Evolutionary conservation across 2,329 filamentous ascomycete species (phyloP), one percentile per base, ranked within the genome.

Genomic region (Aspergillus novoparasiticus): DNA sequence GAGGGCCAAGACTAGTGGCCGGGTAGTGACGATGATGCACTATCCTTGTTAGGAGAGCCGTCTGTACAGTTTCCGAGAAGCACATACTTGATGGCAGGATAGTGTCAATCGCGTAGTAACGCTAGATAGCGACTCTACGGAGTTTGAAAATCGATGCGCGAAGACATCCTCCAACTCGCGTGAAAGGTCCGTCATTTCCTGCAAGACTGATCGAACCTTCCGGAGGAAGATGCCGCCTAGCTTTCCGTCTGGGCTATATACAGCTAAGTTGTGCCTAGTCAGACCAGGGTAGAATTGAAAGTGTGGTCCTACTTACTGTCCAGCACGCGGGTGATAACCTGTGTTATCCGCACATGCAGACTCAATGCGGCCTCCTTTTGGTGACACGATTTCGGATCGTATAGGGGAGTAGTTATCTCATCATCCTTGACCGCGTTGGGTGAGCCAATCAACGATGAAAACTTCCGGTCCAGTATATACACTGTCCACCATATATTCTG

Each of bases 401-500:
- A 79, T 6, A 82, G 75, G 1, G 74, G 72, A 1, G 80, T 79
- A 2, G 79, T 76, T 0, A 85, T 79, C 43, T 85, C 82, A 12
- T 83, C 79, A 32, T 86, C 83, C 39, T 78, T 77, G 1, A 86
- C 75, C 0, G 82, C 81, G 45, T 82, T 80, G 0, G 85, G 84
- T 0, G 85, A 68, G 0, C 85, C 85, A 78, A 86, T 84, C 2
- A 86, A 67, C 0, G 83, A 83, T 1, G 83, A 83, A 76, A 86
- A 85, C 66, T 86, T 81, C 1, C 84, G 78, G 59, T 86, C 84
- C 0, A 86, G 69, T 3, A 86, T 79, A 51, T 85, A 86, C 0
- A 85, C 79, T 0, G 84, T 86, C 84, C 84, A 86, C 83, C 84
- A 87, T 14, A 84, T 78, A 59, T 81, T 81, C 6, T 82, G 81